Evolutionary conservation across 2,329 filamentous ascomycete genomes (phyloP).

Genomic region (Alternaria triticina): DNA sequence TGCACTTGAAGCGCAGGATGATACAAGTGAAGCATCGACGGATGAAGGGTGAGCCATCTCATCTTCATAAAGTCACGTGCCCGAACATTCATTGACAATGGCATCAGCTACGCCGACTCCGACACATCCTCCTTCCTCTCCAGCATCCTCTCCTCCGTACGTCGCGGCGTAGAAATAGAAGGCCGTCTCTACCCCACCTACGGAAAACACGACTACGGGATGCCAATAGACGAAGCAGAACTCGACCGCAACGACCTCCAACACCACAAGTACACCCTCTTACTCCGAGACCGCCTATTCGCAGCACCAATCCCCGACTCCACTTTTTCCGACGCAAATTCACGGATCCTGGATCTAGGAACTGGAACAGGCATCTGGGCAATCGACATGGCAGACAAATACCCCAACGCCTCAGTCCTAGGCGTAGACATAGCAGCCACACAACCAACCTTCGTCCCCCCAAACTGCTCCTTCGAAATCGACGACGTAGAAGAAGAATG

Average conservation of each 20-base stretch:
- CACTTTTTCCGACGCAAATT: no score
- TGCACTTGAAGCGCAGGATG: conserved; percentile 21
- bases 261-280: conserved; percentile 31
- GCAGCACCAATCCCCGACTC: conserved; percentile 23
- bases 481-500: conserved; percentile 50
- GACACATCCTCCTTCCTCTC: conserved; percentile 31
- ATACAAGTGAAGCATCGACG: conserved; percentile 25
- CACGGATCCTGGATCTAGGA: conserved; percentile 27
- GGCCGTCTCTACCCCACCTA: conserved; percentile 28
- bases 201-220: conserved; percentile 30
- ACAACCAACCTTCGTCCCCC: conserved; percentile 47
- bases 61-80: conserved; percentile 1
- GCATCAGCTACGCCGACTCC: conserved; percentile 27
- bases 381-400: conserved; percentile 33
- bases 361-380: conserved; percentile 34
- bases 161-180: conserved; percentile 28
- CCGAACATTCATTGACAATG: no score
- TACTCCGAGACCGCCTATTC: conserved; percentile 23
- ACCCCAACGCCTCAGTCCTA: conserved; percentile 16
- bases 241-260: conserved; percentile 30
- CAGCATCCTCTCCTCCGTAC: conserved; percentile 28
- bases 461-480: conserved; percentile 49
- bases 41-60: conserved; percentile 33
- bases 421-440: conserved; percentile 48
- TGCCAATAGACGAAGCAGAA: conserved; percentile 37